phyloP scores from a whole-genome alignment of 108 stramenopile species.

The Pseudonitzschia multiseries region DNA sequence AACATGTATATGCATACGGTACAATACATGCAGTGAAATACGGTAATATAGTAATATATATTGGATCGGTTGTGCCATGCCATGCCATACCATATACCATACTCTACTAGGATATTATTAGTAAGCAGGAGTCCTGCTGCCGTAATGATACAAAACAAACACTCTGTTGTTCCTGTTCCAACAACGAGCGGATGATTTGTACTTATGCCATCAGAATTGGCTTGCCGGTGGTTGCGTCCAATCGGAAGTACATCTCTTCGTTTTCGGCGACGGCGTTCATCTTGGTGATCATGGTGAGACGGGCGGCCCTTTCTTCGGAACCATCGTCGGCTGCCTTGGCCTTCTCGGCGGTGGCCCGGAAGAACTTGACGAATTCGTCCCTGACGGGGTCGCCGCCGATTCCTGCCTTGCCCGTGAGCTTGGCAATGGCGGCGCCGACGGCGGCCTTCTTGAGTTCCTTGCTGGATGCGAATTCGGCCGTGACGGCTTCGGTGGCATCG shows the following conservation, averaged over 20 bases:
- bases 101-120: too few relatives aligned
- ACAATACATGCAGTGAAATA: too few relatives aligned
- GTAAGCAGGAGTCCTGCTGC: too few relatives aligned
- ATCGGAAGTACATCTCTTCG: slow-evolving; percentile 77
- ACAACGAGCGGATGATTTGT: neutral
- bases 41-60: too few relatives aligned
- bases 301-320: slow-evolving; percentile 58
- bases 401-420: slow-evolving; percentile 53
- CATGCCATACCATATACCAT: too few relatives aligned
- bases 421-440: slow-evolving; percentile 64
- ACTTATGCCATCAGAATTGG: slow-evolving; percentile 67
- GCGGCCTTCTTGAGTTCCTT: slow-evolving; percentile 78
- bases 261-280: slow-evolving; percentile 72
- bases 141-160: too few relatives aligned
- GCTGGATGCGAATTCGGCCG: slow-evolving; percentile 54
- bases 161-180: too few relatives aligned
- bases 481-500: slow-evolving; percentile 79
- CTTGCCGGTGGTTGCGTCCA: slow-evolving; percentile 55
- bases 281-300: slow-evolving; percentile 72
- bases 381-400: slow-evolving; percentile 64
- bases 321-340: slow-evolving; percentile 68
- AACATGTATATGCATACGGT: too few relatives aligned
- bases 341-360: slow-evolving; percentile 69
- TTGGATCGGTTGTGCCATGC: too few relatives aligned
- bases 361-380: slow-evolving; percentile 72